Percentiles rank a stretch among this genome's conserved stretches.
Evolutionary conservation across 805 yeast genomes (phyloP).

Genomic region (Ogataea nakhonphanomensis): DNA sequence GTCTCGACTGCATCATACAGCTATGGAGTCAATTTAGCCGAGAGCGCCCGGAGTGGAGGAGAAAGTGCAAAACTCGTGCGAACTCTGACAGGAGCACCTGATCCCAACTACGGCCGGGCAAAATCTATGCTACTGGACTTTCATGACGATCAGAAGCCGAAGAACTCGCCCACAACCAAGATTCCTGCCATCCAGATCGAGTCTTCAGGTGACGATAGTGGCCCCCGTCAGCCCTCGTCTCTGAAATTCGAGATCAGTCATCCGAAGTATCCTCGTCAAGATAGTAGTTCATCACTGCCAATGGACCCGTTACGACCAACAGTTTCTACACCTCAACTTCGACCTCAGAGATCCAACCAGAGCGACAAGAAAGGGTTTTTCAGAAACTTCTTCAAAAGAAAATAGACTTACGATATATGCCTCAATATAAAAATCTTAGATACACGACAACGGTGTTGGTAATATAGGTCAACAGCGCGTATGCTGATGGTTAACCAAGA

Average conservation of each 20-base stretch:
- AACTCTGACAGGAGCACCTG: conserved; percentile 41
- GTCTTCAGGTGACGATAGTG: conserved; percentile 13
- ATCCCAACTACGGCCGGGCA: conserved; percentile 22
- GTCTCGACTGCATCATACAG: conserved; percentile 33
- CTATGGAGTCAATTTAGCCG: conserved; percentile 35
- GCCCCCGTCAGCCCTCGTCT: conserved; percentile 22
- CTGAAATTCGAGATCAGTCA: conserved; percentile 23
- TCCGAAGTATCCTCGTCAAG: conserved; percentile 17
- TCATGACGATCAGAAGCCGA: conserved; percentile 1
- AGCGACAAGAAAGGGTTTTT: conserved; percentile 19
- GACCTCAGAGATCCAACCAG: conserved; percentile 1
- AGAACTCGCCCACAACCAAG: conserved; percentile 5
- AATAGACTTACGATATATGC: conserved; percentile 5
- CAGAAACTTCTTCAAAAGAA: conserved; percentile 19
- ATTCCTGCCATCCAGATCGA: conserved; percentile 14
- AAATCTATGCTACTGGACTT: conserved; percentile 32
- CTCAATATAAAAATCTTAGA: conserved; percentile 14
- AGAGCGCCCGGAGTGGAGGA: conserved; percentile 35
- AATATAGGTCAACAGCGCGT: conserved; percentile 30
- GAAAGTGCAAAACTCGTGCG: conserved; percentile 40
- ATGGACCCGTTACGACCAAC: conserved; percentile 6
- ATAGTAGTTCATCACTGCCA: not conserved
- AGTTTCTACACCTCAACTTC: conserved; percentile 1
- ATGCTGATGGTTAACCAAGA: too few relatives aligned
- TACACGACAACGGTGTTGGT: conserved; percentile 36